phyloP scores from a whole-genome alignment of 2,329 filamentous ascomycete genomes.

The Pseudogymnoascus sp. region DNA sequence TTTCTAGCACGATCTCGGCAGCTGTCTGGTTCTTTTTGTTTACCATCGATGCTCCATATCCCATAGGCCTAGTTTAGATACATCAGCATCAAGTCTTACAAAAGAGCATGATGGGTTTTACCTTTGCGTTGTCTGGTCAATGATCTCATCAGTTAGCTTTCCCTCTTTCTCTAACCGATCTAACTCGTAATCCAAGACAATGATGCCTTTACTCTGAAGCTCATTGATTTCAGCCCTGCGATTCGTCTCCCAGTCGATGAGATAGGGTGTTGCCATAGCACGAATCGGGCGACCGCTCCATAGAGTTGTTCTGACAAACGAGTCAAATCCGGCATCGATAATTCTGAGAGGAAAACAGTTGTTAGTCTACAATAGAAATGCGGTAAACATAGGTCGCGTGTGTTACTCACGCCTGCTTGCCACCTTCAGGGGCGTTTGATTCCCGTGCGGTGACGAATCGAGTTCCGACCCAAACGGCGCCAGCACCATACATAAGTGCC shows the following conservation, averaged over 20 bases:
- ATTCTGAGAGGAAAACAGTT: neutral
- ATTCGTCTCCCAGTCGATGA: conserved; percentile 88
- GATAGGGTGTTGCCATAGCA: conserved; percentile 85
- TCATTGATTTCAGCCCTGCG: conserved; percentile 79
- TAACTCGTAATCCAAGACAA: conserved; percentile 85
- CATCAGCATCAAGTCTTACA: conserved; percentile 53
- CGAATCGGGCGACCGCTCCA: conserved; percentile 87
- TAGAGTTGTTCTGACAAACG: conserved; percentile 90
- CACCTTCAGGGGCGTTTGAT: conserved; percentile 83
- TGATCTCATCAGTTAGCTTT: conserved; percentile 18
- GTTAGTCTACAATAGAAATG: neutral
- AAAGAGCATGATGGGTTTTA: conserved; percentile 53
- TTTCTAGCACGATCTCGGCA: conserved; percentile 84
- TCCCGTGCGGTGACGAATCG: conserved; percentile 91
- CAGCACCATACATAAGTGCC: conserved; percentile 84
- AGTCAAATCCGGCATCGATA: conserved; percentile 72
- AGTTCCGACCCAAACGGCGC: conserved; percentile 92
- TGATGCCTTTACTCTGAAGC: conserved; percentile 72
- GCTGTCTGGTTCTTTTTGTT: conserved; percentile 75
- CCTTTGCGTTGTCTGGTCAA: conserved; percentile 6
- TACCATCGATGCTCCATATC: conserved; percentile 83
- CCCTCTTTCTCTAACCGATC: conserved; percentile 65
- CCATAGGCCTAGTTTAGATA: conserved; percentile 88
- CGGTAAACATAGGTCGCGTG: neutral
- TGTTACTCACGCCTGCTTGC: conserved; percentile 70